Evolutionary conservation across 768 basidiomycete genomes (phyloP).

Genomic region (Leccinum broughii): DNA sequence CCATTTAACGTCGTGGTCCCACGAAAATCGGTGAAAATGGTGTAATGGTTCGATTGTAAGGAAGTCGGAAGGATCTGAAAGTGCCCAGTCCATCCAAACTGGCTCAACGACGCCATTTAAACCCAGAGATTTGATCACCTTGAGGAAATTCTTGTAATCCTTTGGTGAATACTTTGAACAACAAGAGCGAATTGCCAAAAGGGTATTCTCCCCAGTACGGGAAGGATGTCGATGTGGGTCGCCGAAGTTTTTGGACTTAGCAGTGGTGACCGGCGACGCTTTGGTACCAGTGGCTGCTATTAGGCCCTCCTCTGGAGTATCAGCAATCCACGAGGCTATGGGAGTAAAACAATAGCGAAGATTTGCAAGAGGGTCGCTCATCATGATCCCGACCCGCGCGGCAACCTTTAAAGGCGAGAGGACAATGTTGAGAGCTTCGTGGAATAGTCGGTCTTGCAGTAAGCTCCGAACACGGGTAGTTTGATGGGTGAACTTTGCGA

Average conservation of each 20-base stretch:
- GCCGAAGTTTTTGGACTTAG: neutral
- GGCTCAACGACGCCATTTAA: neutral
- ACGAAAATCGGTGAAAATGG: too few relatives aligned
- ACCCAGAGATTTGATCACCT: neutral
- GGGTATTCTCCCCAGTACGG: neutral
- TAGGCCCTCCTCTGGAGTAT: neutral
- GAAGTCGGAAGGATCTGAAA: too few relatives aligned
- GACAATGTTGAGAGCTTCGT: neutral
- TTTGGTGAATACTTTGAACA: neutral
- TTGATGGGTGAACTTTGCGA: constrained; percentile 12
- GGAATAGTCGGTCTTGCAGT: neutral
- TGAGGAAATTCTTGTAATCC: neutral
- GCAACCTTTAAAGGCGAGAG: neutral
- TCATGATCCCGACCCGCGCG: neutral
- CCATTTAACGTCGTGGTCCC: too few relatives aligned
- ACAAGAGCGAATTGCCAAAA: neutral
- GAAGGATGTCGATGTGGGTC: neutral
- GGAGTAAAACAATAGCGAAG: neutral
- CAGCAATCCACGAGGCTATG: neutral
- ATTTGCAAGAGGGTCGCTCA: neutral
- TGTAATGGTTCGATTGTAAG: too few relatives aligned
- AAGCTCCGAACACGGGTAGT: neutral
- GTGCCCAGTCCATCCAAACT: too few relatives aligned
- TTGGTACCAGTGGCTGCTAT: neutral
- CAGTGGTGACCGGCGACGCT: neutral